phyloP scores from a whole-genome alignment of 2,329 filamentous ascomycete genomes.

The Fusarium dlaminii region DNA sequence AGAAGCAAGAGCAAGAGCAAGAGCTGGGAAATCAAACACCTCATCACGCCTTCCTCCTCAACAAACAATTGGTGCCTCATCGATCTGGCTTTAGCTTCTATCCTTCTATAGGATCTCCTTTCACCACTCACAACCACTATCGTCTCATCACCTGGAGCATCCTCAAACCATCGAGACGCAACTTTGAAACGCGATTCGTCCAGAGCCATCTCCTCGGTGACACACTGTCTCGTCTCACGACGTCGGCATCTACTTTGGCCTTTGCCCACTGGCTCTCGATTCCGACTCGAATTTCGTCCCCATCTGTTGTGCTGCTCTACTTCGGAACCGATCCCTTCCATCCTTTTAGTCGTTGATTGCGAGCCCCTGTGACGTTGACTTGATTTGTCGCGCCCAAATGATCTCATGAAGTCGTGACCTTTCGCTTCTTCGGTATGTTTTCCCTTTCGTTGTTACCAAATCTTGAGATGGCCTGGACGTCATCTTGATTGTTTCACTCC shows the following conservation, averaged over 20 bases:
- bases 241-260: not conserved
- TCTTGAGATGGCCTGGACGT: conserved; percentile 14
- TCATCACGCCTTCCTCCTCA: conserved; percentile 15
- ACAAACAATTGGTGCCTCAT: conserved; percentile 16
- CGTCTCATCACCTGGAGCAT: conserved; percentile 22
- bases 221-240: conserved; percentile 18
- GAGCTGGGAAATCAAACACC: conserved; percentile 26
- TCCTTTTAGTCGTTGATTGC: conserved; percentile 36
- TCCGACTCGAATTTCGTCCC: conserved; percentile 14
- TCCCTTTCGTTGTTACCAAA: conserved; percentile 1
- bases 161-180: conserved; percentile 37
- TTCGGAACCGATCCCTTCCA: conserved; percentile 1
- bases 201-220: conserved; percentile 27
- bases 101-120: not conserved
- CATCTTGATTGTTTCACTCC: conserved; percentile 29
- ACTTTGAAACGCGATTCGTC: conserved; percentile 43
- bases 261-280: conserved; percentile 20
- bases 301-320: conserved; percentile 25
- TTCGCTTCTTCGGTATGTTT: conserved; percentile 24
- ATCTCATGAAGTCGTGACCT: conserved; percentile 17
- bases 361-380: conserved; percentile 23
- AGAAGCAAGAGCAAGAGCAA: conserved; percentile 1
- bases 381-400: not conserved
- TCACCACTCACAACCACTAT: conserved; percentile 22
- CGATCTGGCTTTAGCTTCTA: conserved; percentile 18